Evolutionary conservation across 495 filamentous ascomycete genomes (phyloP).

Genomic region (Neurospora sp.): DNA sequence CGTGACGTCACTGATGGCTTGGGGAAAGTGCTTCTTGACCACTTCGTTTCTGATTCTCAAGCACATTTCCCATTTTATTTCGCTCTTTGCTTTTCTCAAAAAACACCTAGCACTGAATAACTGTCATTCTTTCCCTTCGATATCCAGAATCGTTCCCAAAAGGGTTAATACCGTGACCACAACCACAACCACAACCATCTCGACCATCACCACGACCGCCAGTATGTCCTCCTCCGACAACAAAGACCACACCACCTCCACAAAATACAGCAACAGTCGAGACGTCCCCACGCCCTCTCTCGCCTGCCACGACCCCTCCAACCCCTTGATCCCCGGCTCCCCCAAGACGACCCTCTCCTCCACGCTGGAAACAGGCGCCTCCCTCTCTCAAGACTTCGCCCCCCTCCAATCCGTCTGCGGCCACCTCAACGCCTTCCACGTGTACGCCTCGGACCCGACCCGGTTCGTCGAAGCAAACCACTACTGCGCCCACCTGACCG

Average conservation of each 20-base stretch:
- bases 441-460: conserved; percentile 58
- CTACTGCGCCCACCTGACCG: conserved; percentile 73
- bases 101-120: no score
- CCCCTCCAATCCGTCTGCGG: conserved; percentile 73
- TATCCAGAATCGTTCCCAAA: no score
- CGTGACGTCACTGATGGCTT: neutral
- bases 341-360: conserved; percentile 45
- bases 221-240: neutral
- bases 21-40: neutral
- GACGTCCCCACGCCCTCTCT: neutral
- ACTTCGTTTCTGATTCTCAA: neutral
- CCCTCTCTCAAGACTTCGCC: conserved; percentile 48
- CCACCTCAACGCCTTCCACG: conserved; percentile 78
- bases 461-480: conserved; percentile 71
- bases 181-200: no score
- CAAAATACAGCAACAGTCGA: neutral
- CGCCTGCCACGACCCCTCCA: neutral
- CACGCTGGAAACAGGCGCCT: conserved; percentile 56
- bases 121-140: no score
- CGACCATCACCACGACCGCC: no score
- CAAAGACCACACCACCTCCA: neutral
- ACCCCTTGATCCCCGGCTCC: conserved; percentile 29
- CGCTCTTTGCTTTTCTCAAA: neutral
- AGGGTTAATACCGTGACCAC: no score
- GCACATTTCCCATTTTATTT: neutral